phyloP scores from a whole-genome alignment of 306 rosid genomes.

The Comarum palustre region DNA sequence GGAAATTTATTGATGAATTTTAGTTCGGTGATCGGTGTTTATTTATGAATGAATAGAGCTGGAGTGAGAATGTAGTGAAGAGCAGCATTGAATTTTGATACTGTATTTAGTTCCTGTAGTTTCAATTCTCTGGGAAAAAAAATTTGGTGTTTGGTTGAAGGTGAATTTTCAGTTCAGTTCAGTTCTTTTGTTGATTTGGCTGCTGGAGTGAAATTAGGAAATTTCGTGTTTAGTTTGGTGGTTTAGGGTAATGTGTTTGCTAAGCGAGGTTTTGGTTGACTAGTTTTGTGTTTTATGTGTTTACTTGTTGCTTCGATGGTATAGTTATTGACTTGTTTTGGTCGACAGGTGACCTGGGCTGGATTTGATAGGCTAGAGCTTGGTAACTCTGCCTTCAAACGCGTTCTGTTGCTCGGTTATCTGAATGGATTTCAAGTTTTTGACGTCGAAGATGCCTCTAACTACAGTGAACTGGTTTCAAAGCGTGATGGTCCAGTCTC shows the following conservation, averaged over 20 bases:
- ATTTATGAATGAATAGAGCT: background rate
- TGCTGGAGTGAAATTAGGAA: background rate
- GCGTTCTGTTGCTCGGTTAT: conserved; percentile 77
- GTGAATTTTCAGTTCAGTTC: background rate
- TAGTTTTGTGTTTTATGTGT: background rate
- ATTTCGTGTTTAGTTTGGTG: background rate
- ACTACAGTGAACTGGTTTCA: conserved; percentile 71
- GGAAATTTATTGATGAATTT: conserved; percentile 7
- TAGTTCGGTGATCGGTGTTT: conserved; percentile 1
- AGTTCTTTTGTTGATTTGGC: background rate
- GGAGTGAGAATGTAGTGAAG: conserved; percentile 2
- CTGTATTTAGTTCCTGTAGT: background rate
- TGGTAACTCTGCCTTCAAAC: conserved; percentile 44
- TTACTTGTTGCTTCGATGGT: background rate
- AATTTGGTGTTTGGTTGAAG: background rate
- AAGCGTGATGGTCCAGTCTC: conserved; percentile 77
- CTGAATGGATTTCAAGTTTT: conserved; percentile 84
- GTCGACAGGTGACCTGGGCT: conserved; percentile 84
- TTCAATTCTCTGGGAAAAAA: background rate
- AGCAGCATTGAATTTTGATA: background rate
- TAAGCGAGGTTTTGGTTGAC: background rate
- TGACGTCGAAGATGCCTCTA: conserved; percentile 78
- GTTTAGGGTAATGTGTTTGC: background rate
- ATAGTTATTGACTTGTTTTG: background rate
- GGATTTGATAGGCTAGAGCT: conserved; percentile 78